phyloP scores from a whole-genome alignment of 2,329 filamentous ascomycete genomes.

The Dothistroma septosporum region DNA sequence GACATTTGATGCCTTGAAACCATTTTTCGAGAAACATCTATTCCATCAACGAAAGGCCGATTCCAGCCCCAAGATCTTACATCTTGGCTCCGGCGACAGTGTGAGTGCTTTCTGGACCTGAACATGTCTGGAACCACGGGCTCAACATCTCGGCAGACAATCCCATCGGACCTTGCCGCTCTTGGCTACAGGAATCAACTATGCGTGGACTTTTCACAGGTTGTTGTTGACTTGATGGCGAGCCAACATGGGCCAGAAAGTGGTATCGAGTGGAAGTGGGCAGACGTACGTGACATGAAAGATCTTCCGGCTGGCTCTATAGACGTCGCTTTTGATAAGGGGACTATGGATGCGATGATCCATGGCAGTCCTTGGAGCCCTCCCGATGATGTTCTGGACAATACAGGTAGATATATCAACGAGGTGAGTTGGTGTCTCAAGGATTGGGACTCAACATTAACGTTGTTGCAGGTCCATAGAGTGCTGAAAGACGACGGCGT shows the following conservation, averaged over 20 bases:
- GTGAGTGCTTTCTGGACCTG: slow-evolving; percentile 33
- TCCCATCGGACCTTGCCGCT: slow-evolving; percentile 48
- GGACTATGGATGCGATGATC: slow-evolving; percentile 35
- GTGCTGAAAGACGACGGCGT: slow-evolving; percentile 30
- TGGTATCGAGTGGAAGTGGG: slow-evolving; percentile 48
- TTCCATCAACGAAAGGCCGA: slow-evolving; percentile 35
- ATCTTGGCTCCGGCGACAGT: slow-evolving; percentile 57
- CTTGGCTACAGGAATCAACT: slow-evolving; percentile 51
- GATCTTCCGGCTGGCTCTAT: slow-evolving; percentile 40
- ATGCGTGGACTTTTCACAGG: slow-evolving; percentile 55
- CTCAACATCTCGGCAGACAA: slow-evolving; percentile 38
- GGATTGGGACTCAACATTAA: neutral
- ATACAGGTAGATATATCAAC: slow-evolving; percentile 24
- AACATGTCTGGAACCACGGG: neutral
- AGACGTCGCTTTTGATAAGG: slow-evolving; percentile 51
- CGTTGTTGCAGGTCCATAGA: slow-evolving; percentile 21
- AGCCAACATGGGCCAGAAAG: slow-evolving; percentile 38
- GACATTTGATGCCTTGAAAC: slow-evolving; percentile 46
- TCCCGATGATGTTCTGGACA: slow-evolving; percentile 29
- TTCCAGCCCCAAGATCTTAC: slow-evolving; percentile 46
- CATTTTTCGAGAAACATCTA: slow-evolving; percentile 46
- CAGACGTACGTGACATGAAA: slow-evolving; percentile 52
- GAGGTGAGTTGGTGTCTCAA: slow-evolving; percentile 17
- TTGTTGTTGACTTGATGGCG: slow-evolving; percentile 53
- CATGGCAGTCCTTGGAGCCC: slow-evolving; percentile 33